phyloP scores from a whole-genome alignment of 2,329 filamentous ascomycete genomes.

The Fusarium annulatum region DNA sequence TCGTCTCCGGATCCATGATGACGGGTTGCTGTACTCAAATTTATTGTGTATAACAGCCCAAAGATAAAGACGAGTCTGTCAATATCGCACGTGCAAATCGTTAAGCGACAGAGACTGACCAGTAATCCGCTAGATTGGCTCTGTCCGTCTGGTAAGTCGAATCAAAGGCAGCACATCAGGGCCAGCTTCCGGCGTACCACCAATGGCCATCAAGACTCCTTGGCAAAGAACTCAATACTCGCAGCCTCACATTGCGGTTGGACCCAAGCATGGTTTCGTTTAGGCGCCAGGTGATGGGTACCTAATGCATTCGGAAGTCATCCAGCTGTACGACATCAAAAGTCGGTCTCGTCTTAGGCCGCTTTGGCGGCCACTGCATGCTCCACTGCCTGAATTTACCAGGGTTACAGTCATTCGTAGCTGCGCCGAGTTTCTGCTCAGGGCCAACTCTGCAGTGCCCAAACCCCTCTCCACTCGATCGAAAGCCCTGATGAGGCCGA shows the following conservation, averaged over 20 bases:
- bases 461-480: conserved; percentile 19
- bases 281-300: conserved; percentile 37
- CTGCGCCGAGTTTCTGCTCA: conserved; percentile 27
- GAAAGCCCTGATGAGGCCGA: conserved; percentile 22
- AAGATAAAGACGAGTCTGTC: conserved; percentile 6
- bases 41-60: conserved; percentile 15
- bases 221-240: conserved; percentile 31
- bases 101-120: conserved; percentile 14
- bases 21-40: conserved; percentile 3
- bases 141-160: neutral
- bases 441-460: conserved; percentile 24
- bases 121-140: conserved; percentile 14
- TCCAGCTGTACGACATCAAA: conserved; percentile 33
- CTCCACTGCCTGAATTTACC: conserved; percentile 35
- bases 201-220: conserved; percentile 24
- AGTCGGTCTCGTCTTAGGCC: conserved; percentile 41
- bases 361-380: conserved; percentile 30
- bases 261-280: conserved; percentile 21
- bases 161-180: conserved; percentile 26
- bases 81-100: conserved; percentile 14
- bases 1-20: conserved; percentile 35
- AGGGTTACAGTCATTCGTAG: conserved; percentile 26
- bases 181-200: conserved; percentile 16
- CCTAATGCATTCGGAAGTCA: conserved; percentile 31
- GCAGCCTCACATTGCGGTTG: conserved; percentile 42